Conservation (phyloP, 371 early-diverging fungal genomes). For the Sporodiniella umbellata region DNA sequence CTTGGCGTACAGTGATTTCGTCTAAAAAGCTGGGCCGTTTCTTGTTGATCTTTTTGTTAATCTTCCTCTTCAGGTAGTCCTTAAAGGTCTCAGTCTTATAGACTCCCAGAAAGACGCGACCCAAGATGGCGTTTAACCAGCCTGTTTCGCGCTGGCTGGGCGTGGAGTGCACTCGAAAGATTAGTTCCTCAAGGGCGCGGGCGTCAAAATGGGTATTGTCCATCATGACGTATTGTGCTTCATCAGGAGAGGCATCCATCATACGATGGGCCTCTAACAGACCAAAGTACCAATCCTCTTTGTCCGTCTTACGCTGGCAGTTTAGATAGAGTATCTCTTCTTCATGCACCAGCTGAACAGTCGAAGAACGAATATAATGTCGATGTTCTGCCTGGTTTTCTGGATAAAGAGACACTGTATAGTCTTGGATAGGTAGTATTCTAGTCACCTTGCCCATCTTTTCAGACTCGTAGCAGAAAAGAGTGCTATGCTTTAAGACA, state of each 20-base stretch:
- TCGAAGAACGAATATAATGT: conserved; percentile 48
- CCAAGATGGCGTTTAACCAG: conserved; percentile 89
- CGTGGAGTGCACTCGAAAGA: conserved; percentile 48
- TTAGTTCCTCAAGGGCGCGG: conserved; percentile 45
- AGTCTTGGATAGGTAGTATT: conserved; percentile 68
- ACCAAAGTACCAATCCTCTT: conserved; percentile 89
- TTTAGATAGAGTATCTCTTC: conserved; percentile 36
- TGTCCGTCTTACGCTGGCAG: conserved; percentile 64
- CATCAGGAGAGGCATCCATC: conserved; percentile 17
- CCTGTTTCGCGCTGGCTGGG: conserved; percentile 56
- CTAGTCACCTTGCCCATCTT: conserved; percentile 65
- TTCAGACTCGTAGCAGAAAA: conserved; percentile 81
- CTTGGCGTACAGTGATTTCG: conserved; percentile 72
- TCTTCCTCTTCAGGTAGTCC: conserved; percentile 58
- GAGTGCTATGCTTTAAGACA: conserved; percentile 73
- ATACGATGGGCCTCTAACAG: conserved; percentile 42
- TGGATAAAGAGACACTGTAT: conserved; percentile 66
- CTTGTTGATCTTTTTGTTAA: conserved; percentile 61
- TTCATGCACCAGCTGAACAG: conserved; percentile 40
- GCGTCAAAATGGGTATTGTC: conserved; percentile 52
- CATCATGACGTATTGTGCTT: conserved; percentile 23
- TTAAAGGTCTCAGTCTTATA: conserved; percentile 67
- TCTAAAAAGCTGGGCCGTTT: conserved; percentile 74
- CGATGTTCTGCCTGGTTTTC: conserved; percentile 49
- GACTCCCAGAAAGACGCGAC: conserved; percentile 70